Evolutionary conservation across 2,329 filamentous ascomycete species (phyloP).

Genomic region (Colletotrichum truncatum): DNA sequence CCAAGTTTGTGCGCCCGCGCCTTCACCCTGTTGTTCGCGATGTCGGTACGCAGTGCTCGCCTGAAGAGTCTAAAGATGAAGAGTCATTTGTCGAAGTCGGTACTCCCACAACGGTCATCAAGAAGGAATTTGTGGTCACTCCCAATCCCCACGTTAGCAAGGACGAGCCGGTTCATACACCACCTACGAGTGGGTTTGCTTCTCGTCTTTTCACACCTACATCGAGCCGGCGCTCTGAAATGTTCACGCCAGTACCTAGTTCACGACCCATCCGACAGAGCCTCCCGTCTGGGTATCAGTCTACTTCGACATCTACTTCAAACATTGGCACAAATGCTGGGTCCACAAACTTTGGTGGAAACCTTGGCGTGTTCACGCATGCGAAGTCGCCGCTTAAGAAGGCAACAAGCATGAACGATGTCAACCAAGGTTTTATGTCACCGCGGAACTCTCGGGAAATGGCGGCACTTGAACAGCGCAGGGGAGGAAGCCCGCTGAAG

Average conservation of each 20-base stretch:
- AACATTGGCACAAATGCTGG: constrained; percentile 34
- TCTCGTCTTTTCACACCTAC: constrained; percentile 30
- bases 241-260: constrained; percentile 40
- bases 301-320: constrained; percentile 37
- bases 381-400: constrained; percentile 87
- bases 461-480: constrained; percentile 63
- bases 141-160: constrained; percentile 84
- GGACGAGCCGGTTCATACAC: constrained; percentile 48
- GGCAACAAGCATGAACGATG: constrained; percentile 69
- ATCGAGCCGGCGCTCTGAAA: constrained; percentile 42
- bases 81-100: constrained; percentile 57
- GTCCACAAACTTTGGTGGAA: constrained; percentile 68
- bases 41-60: constrained; percentile 82
- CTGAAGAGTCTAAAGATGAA: constrained; percentile 50
- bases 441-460: constrained; percentile 70
- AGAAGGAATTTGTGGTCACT: constrained; percentile 81
- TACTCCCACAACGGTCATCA: constrained; percentile 70
- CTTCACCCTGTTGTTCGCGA: constrained; percentile 81
- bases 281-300: constrained; percentile 39
- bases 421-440: constrained; percentile 54
- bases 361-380: constrained; percentile 81
- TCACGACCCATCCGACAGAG: constrained; percentile 45
- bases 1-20: constrained; percentile 91
- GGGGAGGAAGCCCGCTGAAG: constrained; percentile 53
- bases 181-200: constrained; percentile 17